These are phyloP conservation scores for Geoglossum cookeanum DNA, from an alignment of 2,329 filamentous ascomycete genomes.

Conservation along the genomic window DNA sequence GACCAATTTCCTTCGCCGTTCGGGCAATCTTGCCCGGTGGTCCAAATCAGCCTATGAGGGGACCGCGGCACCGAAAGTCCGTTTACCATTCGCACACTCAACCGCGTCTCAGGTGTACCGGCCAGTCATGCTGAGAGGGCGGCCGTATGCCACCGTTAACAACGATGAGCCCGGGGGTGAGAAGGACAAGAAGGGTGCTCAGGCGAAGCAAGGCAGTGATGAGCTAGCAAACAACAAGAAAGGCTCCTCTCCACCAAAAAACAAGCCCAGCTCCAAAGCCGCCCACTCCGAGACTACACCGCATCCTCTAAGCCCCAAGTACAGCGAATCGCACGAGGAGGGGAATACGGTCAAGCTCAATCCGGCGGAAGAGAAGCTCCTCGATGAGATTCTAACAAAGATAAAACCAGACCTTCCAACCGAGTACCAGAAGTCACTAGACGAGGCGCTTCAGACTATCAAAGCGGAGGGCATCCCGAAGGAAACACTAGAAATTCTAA, in stretches of 20 bases:
- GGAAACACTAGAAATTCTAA: constrained; percentile 46
- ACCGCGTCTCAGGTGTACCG: background rate
- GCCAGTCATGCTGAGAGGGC: background rate
- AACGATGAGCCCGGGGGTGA: background rate
- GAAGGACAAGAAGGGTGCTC: background rate
- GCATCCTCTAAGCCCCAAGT: background rate
- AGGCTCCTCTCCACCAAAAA: background rate
- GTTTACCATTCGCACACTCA: background rate
- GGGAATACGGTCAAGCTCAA: background rate
- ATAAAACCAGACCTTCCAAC: constrained; percentile 40
- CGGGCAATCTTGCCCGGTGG: background rate
- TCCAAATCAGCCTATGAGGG: constrained; percentile 1
- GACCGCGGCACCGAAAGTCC: background rate
- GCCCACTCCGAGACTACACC: background rate
- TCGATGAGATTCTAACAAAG: constrained; percentile 37
- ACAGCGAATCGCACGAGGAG: background rate
- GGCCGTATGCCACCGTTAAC: constrained; percentile 1
- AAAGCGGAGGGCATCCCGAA: constrained; percentile 49
- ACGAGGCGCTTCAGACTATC: constrained; percentile 41
- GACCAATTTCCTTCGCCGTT: background rate
- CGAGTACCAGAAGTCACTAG: constrained; percentile 39
- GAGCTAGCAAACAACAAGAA: background rate
- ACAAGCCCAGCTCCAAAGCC: background rate
- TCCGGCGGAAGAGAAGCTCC: constrained; percentile 32
- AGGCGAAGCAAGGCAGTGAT: background rate